A percentile compares a stretch with the other conserved stretches of the same genome.
These are phyloP conservation scores for Breviolum minutum DNA, from an alignment of 73 alveolate species.

Conservation along the genomic window DNA sequence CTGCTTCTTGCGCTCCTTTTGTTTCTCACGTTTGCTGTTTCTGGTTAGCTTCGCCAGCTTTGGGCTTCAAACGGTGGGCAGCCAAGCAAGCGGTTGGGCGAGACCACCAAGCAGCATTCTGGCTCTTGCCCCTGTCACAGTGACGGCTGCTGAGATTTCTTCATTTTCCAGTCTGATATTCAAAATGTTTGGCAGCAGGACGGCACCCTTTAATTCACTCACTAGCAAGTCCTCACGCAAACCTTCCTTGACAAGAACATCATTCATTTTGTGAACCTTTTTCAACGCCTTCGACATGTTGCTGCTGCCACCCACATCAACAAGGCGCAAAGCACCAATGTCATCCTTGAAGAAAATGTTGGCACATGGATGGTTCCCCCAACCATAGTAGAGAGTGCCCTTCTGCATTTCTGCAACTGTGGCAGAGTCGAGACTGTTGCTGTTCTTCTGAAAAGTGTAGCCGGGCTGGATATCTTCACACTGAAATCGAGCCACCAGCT, in stretches of 20 bases:
- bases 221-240: too few relatives aligned
- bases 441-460: slow-evolving; percentile 59
- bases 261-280: slow-evolving; percentile 34
- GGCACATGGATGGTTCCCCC: slow-evolving; percentile 71
- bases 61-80: slow-evolving; percentile 41
- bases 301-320: slow-evolving; percentile 40
- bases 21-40: neutral
- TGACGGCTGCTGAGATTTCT: neutral
- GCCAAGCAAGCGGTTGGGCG: slow-evolving; percentile 59
- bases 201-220: slow-evolving; percentile 1
- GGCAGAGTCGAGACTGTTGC: slow-evolving; percentile 54
- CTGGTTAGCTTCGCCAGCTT: slow-evolving; percentile 41
- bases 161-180: neutral
- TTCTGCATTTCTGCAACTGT: slow-evolving; percentile 54
- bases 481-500: slow-evolving; percentile 25
- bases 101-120: too few relatives aligned
- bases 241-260: slow-evolving; percentile 4
- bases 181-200: slow-evolving; percentile 29
- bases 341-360: slow-evolving; percentile 37
- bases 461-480: slow-evolving; percentile 59
- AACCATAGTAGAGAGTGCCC: slow-evolving; percentile 54
- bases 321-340: slow-evolving; percentile 35
- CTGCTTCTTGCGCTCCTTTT: slow-evolving; percentile 10
- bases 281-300: slow-evolving; percentile 47
- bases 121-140: neutral